Evolutionary conservation across 176 grass and related monocot genomes (phyloP), one percentile per base, ranked within the genome.

Genomic region (Hordeum marinum): DNA sequence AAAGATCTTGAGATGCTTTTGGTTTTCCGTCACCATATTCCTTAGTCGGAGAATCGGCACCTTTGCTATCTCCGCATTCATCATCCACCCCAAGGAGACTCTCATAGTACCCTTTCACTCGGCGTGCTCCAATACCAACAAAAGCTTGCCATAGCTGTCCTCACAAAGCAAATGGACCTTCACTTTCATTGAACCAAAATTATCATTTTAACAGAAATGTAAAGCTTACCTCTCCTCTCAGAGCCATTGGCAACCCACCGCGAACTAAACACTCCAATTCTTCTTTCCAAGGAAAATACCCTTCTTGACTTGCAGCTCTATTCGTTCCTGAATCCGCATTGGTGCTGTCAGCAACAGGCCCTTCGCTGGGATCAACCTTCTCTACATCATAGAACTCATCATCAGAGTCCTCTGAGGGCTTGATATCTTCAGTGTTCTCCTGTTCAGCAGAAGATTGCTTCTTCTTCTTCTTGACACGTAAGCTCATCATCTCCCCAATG

Each of bases 101-200:
- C 76, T 92, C 76, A 21, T 99, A 99, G 76, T 99, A 99, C 45
- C 94, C 94, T 83, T 96, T 91, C 50, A 92, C 43, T 55, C 97
- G 89, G 84, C 92, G 94, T 90, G 88, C 88, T 86, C 97, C 92
- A 68, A 95, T 89, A 89, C 94, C 94, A 80, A 92, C 85, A 94
- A 99, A 99, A 50, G 97, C 94, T 99, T 99, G 97, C 97, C 97
- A 99, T 61, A 99, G 84, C 97, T 99, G 80, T 45, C 72, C 57
- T 31, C 77, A 74, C 46, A 68, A 64, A 63, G 45, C 63, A 87
- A 37, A 75, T 21, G 13, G 39, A 20, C 15, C 72, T 50, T 39
- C 78, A 26, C 35, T 77, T 84, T 26, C 25, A 76, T 67, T 23
- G 13, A 76, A 84, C 7, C 29, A 55, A 50, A 73, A 48, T 23